Evolutionary conservation across 164 flowering plant species (phyloP), one percentile per base, ranked within the genome.

Genomic region (Piper longum): DNA sequence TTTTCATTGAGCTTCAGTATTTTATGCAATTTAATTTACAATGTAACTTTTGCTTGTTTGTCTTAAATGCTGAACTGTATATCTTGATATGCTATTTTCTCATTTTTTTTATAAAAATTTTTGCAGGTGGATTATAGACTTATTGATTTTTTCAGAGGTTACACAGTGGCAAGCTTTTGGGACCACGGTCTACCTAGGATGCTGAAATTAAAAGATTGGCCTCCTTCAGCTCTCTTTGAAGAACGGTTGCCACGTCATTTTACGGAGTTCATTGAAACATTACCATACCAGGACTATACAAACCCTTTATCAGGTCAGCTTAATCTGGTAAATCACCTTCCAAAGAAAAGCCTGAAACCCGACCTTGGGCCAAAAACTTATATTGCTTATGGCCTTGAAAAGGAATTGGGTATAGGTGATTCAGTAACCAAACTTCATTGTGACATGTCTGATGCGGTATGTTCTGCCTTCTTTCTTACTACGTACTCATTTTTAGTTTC

Each of bases 381-480:
- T 65, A 82, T 85, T 74, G 91, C 86, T 56, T 83, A 83, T 75
- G 91, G 91, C 59, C 26, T 74, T 69, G 61, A 69, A 39, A 64
- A 76, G 54, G 91, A 85, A 67, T 80, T 83, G 44, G 91, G 85
- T 4, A 74, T 83, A 63, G 91, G 85, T 39, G 91, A 85, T 59
- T 85, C 91, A 60, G 86, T 85, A 7, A 83, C 86, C 36, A 85
- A 83, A 76, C 85, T 85, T 71, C 91, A 84, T 36, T 86, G 88
- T 48, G 91, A 86, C 60, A 77, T 86, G 85, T 84, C 91, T 71
- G 91, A 86, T 76, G 87, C 88, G 71, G 91, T 86, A 83, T 57
- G 59, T 17, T n/a, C 39, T 26, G 13, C 52, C 52, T 48, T 48
- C 52, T 5, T 14, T 26, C 36, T 26, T 0, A 26, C 36, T 26